phyloP scores from a whole-genome alignment of 1,139 yeast species.

The Candida gigantensis region DNA sequence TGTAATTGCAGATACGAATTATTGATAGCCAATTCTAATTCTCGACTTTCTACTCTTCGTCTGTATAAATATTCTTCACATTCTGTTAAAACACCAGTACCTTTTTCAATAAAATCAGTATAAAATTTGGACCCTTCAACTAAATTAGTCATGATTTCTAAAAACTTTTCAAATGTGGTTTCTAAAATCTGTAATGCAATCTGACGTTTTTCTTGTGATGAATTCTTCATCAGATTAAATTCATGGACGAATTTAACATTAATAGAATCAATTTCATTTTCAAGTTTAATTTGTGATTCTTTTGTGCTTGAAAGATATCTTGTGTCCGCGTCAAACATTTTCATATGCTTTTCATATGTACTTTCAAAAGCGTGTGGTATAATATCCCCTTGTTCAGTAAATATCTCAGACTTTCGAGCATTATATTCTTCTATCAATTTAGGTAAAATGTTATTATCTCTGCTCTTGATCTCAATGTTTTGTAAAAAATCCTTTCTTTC shows the following conservation, averaged over 20 bases:
- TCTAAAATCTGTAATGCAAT: conserved; percentile 57
- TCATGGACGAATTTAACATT: conserved; percentile 36
- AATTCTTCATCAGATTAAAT: conserved; percentile 19
- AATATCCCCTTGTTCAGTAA: conserved; percentile 20
- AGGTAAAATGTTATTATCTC: conserved; percentile 52
- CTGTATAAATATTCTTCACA: conserved; percentile 56
- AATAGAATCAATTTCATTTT: conserved; percentile 43
- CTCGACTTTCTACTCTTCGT: conserved; percentile 53
- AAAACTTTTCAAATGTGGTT: conserved; percentile 51
- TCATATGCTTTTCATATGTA: conserved; percentile 38
- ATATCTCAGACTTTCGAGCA: conserved; percentile 20
- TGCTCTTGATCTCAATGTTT: conserved; percentile 44
- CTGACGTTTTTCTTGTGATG: conserved; percentile 41
- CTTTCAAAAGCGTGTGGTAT: conserved; percentile 33
- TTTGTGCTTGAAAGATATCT: conserved; percentile 38
- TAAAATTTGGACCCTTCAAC: conserved; percentile 75
- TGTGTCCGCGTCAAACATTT: conserved; percentile 42
- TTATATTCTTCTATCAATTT: conserved; percentile 51
- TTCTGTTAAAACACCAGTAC: conserved; percentile 47
- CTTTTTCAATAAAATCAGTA: conserved; percentile 56
- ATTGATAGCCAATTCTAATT: conserved; percentile 13
- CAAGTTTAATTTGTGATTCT: conserved; percentile 42
- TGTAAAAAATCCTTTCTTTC: conserved; percentile 43
- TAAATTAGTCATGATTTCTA: conserved; percentile 59
- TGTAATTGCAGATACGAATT: background rate